Evolutionary conservation across 2,329 filamentous ascomycete genomes (phyloP).

Genomic region (Neonectria sp.): DNA sequence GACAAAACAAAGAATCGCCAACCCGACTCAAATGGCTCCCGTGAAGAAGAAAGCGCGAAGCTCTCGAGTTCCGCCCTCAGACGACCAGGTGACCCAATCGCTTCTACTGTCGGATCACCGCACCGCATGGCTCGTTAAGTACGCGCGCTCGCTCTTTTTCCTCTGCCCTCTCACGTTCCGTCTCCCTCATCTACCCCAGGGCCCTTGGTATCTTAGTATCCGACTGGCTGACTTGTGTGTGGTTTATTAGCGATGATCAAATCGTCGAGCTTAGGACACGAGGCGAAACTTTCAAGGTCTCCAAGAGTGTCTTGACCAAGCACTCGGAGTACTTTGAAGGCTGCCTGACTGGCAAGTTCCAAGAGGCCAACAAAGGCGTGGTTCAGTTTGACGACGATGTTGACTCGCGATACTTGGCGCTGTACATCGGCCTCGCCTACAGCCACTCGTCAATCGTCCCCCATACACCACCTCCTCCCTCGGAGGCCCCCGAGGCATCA

Average conservation of each 20-base stretch:
- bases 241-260: constrained; percentile 48
- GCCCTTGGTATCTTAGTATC: not conserved
- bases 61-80: constrained; percentile 22
- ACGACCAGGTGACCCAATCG: constrained; percentile 42
- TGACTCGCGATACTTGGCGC: constrained; percentile 51
- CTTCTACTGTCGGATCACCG: constrained; percentile 50
- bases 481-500: constrained; percentile 46
- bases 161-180: constrained; percentile 19
- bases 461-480: constrained; percentile 43
- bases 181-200: not conserved
- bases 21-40: constrained; percentile 39
- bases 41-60: constrained; percentile 44
- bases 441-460: constrained; percentile 53
- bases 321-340: constrained; percentile 54
- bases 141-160: constrained; percentile 31
- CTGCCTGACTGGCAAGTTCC: constrained; percentile 47
- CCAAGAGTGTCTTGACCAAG: constrained; percentile 49
- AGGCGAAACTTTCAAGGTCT: constrained; percentile 49
- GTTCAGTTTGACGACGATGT: constrained; percentile 52
- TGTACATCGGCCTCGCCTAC: constrained; percentile 55
- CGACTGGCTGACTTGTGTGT: constrained; percentile 4
- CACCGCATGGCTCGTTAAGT: constrained; percentile 55
- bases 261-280: constrained; percentile 49
- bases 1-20: not conserved
- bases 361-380: constrained; percentile 46